Evolutionary conservation across 352 stramenopile genomes (phyloP).

Genomic region (Globisporangium polare): DNA sequence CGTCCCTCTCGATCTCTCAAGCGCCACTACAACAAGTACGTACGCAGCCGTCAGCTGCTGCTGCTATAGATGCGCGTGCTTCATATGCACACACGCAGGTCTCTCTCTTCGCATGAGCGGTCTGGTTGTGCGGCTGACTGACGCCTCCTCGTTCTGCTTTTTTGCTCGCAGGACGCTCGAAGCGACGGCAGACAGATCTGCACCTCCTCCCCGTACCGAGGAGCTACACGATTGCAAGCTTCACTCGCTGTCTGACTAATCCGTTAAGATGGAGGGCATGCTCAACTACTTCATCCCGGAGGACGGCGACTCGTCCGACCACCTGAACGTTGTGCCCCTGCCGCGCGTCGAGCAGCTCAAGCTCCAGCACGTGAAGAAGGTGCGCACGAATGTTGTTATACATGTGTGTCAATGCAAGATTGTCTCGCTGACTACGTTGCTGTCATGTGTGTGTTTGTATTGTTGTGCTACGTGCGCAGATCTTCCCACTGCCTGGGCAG

Average conservation of each 20-base stretch:
- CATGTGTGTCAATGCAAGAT: not conserved
- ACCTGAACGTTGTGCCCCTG: slow-evolving; percentile 81
- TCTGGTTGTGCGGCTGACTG: not conserved
- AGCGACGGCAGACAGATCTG: slow-evolving; percentile 3
- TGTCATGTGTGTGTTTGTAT: not conserved
- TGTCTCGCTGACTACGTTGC: not conserved
- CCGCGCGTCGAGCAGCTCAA: slow-evolving; percentile 71
- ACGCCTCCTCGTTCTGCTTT: not conserved
- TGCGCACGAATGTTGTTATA: slow-evolving; percentile 14
- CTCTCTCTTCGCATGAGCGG: not conserved
- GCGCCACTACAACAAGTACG: not conserved
- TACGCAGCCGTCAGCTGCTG: not conserved
- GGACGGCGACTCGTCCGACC: slow-evolving; percentile 81
- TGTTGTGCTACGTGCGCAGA: slow-evolving; percentile 23
- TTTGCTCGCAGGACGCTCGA: not conserved
- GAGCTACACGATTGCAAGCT: not conserved
- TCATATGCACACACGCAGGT: not conserved
- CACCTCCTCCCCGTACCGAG: not conserved
- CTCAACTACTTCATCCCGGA: slow-evolving; percentile 87
- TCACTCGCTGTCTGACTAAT: not conserved
- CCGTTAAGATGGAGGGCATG: slow-evolving; percentile 79
- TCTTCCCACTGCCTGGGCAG: slow-evolving; percentile 69
- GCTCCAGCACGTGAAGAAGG: slow-evolving; percentile 80
- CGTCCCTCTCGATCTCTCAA: not conserved
- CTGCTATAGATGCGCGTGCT: too few relatives aligned